Conservation (phyloP, 1,284 basidiomycete genomes). For the Stygiomarasmius scandens region DNA sequence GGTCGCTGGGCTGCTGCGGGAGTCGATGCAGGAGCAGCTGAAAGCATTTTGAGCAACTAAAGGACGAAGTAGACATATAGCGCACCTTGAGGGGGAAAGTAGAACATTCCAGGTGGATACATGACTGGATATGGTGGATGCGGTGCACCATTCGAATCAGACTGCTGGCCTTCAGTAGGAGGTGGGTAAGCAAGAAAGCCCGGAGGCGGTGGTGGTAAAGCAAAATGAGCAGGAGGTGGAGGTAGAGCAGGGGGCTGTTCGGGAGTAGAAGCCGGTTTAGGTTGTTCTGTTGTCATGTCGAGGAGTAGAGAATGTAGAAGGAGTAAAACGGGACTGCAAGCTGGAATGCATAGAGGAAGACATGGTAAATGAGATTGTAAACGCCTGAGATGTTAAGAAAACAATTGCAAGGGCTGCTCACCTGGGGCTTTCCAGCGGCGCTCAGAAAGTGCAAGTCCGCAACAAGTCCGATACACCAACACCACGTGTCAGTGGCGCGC, state of each 20-base stretch:
- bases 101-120: slow-evolving; percentile 16
- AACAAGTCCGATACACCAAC: neutral
- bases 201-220: no score
- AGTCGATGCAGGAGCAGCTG: slow-evolving; percentile 29
- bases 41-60: slow-evolving; percentile 17
- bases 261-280: slow-evolving; percentile 8
- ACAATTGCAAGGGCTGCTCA: neutral
- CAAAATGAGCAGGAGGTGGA: slow-evolving; percentile 10
- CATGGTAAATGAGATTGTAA: neutral
- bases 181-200: slow-evolving; percentile 17
- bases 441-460: neutral
- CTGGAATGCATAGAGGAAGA: neutral
- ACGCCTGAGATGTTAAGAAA: neutral
- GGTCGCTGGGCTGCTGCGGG: slow-evolving; percentile 32
- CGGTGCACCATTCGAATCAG: slow-evolving; percentile 5
- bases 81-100: slow-evolving; percentile 12
- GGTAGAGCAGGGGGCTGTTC: slow-evolving; percentile 8
- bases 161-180: slow-evolving; percentile 14
- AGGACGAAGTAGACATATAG: slow-evolving; percentile 7
- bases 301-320: neutral
- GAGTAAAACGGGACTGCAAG: neutral
- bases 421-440: neutral
- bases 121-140: slow-evolving; percentile 12
- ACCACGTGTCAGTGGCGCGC: neutral
- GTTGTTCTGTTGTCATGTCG: slow-evolving; percentile 17